Evolutionary conservation across 2,329 filamentous ascomycete genomes (phyloP), one percentile per base, ranked within the genome.

Genomic region (Clarireedia homoeocarpa): DNA sequence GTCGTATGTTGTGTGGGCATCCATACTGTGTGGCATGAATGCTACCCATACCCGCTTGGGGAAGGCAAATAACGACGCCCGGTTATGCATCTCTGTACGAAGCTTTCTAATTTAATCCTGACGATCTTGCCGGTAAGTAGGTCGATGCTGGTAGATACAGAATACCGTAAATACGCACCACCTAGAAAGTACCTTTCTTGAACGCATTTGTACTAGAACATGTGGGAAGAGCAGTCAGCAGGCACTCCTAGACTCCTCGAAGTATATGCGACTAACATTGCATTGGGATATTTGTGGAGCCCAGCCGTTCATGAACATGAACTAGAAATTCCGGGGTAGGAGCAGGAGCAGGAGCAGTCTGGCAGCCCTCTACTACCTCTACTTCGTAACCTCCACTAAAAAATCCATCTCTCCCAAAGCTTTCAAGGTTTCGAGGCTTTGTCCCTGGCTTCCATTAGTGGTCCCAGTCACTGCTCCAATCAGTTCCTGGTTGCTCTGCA

Each of bases 191-290:
- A 38, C 30, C 30, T 36, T 36, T 49, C 12, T 34, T 30, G 30
- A 26, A 20, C 30, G 2, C 17, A 24, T 49, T 20, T 9, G 48
- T 49, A 39, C 34, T 39, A 39, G 34, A 6, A n/a, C 20, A 49
- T 49, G 48, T 20, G 48, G 23, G 48, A 6, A 39, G 30, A 47
- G 39, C 44, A 51, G 49, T 51, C 49, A 51, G 49, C 49, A 51
- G 49, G 49, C 38, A 38, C 30, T 26, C 49, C 26, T 39, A 40
- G 6, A 15, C 17, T 34, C 38, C 40, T 44, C 24, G 27, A 23
- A 36, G 6, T 23, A 20, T 24, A 23, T 48, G 52, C 44, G 40
- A 9, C 26, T n/a, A 23, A 15, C 23, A 26, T 24, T n/a, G 5
- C 23, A 47, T 47, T 4, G 24, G 23, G 20, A 26, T 26, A 26